phyloP scores from a whole-genome alignment of 164 flowering plant species.

The Euptelea pleiosperma region DNA sequence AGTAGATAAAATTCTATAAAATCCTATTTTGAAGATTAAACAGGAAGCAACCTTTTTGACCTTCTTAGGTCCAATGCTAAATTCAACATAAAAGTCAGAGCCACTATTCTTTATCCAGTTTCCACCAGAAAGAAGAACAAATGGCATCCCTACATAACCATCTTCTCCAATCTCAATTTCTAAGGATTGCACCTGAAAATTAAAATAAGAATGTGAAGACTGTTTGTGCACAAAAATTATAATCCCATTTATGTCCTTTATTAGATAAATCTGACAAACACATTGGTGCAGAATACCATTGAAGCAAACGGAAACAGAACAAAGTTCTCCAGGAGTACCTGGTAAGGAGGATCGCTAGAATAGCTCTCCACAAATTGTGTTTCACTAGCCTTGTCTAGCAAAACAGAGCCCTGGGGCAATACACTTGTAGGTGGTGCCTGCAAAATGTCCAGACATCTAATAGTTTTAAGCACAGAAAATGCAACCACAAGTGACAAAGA shows the following conservation, averaged over 20 bases:
- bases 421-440: slow-evolving; percentile 76
- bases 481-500: slow-evolving; percentile 5
- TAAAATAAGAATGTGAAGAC: slow-evolving; percentile 9
- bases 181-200: slow-evolving; percentile 53
- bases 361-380: slow-evolving; percentile 46
- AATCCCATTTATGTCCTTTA: neutral
- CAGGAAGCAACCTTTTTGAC: slow-evolving; percentile 48
- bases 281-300: neutral
- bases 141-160: slow-evolving; percentile 75
- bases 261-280: neutral
- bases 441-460: slow-evolving; percentile 14
- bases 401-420: slow-evolving; percentile 67
- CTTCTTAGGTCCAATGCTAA: slow-evolving; percentile 36
- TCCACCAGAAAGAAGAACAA: slow-evolving; percentile 71
- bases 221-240: neutral
- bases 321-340: slow-evolving; percentile 34
- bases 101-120: slow-evolving; percentile 81
- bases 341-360: slow-evolving; percentile 37
- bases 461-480: neutral
- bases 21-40: neutral
- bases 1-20: neutral
- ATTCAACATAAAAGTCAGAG: slow-evolving; percentile 77
- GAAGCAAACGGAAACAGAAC: slow-evolving; percentile 2
- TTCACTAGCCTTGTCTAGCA: slow-evolving; percentile 49
- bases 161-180: slow-evolving; percentile 70